phyloP scores from a whole-genome alignment of 495 filamentous ascomycete genomes.

The Apodospora peruviana region DNA sequence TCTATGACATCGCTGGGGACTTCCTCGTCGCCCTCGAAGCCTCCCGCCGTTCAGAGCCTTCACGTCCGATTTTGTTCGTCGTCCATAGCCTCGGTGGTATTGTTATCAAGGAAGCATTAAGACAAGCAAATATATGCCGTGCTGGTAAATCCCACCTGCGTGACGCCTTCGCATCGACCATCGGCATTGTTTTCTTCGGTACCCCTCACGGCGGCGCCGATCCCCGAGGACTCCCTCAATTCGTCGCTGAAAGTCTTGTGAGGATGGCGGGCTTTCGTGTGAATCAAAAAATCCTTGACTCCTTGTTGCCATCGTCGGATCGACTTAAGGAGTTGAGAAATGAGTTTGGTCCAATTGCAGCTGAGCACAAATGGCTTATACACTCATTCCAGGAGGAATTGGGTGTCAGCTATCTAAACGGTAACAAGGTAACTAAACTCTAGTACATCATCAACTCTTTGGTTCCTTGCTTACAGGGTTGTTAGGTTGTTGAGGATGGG shows the following conservation, averaged over 20 bases:
- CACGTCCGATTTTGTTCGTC: conserved; percentile 39
- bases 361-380: conserved; percentile 22
- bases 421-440: conserved; percentile 16
- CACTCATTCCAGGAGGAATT: conserved; percentile 33
- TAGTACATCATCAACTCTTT: background rate
- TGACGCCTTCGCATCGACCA: conserved; percentile 27
- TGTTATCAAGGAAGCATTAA: conserved; percentile 40
- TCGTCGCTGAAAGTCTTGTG: conserved; percentile 9
- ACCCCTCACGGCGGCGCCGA: conserved; percentile 37
- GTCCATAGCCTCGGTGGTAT: conserved; percentile 51
- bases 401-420: conserved; percentile 12
- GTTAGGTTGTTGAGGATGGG: conserved; percentile 30
- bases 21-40: conserved; percentile 31
- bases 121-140: conserved; percentile 15
- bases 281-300: conserved; percentile 17
- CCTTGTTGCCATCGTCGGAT: conserved; percentile 25
- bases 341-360: conserved; percentile 23
- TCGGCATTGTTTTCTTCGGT: conserved; percentile 37
- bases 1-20: conserved; percentile 32
- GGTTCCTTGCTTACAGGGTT: background rate
- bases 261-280: conserved; percentile 21
- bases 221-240: conserved; percentile 14
- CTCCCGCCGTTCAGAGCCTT: conserved; percentile 15
- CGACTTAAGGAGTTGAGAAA: conserved; percentile 25
- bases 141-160: conserved; percentile 15